phyloP scores from a whole-genome alignment of 1,284 basidiomycete species.

The Fomitopsis pinicola region DNA sequence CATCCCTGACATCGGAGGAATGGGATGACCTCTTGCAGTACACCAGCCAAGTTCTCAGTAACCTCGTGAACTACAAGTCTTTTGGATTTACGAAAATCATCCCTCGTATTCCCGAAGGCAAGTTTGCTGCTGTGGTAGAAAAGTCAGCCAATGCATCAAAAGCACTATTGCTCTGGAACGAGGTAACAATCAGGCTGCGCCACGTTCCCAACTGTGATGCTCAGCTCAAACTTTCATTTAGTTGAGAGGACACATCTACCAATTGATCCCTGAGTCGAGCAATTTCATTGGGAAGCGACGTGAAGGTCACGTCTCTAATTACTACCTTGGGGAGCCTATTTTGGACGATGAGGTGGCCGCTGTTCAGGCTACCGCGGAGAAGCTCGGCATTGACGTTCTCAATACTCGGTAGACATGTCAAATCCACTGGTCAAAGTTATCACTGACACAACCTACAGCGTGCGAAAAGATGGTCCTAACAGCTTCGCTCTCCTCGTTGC shows the following conservation, averaged over 20 bases:
- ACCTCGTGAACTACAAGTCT: slow-evolving; percentile 73
- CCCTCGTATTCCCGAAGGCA: slow-evolving; percentile 57
- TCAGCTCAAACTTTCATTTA: slow-evolving; percentile 23
- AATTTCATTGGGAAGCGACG: slow-evolving; percentile 76
- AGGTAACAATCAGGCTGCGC: slow-evolving; percentile 34
- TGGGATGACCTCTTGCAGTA: slow-evolving; percentile 73
- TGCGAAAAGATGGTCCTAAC: slow-evolving; percentile 57
- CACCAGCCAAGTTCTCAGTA: slow-evolving; percentile 68
- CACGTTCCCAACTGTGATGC: background rate
- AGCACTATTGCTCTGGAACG: slow-evolving; percentile 57
- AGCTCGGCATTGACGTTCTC: slow-evolving; percentile 64
- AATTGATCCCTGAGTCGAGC: slow-evolving; percentile 53
- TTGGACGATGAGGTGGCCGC: slow-evolving; percentile 71
- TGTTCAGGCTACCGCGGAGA: slow-evolving; percentile 72
- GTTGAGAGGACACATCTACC: slow-evolving; percentile 73
- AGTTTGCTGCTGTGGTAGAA: slow-evolving; percentile 61
- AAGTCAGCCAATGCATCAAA: slow-evolving; percentile 53
- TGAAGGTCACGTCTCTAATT: slow-evolving; percentile 75
- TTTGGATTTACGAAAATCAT: slow-evolving; percentile 85
- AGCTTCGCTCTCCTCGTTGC: slow-evolving; percentile 72
- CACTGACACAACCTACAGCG: slow-evolving; percentile 32
- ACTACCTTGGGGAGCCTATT: slow-evolving; percentile 71
- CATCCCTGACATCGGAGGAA: slow-evolving; percentile 52
- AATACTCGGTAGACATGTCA: slow-evolving; percentile 67
- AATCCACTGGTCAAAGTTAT: background rate